Percentiles rank a stretch among this genome's conserved stretches.
These are phyloP conservation scores for Colletotrichum somersetense DNA, from an alignment of 2,329 filamentous ascomycete species.

Conservation along the genomic window DNA sequence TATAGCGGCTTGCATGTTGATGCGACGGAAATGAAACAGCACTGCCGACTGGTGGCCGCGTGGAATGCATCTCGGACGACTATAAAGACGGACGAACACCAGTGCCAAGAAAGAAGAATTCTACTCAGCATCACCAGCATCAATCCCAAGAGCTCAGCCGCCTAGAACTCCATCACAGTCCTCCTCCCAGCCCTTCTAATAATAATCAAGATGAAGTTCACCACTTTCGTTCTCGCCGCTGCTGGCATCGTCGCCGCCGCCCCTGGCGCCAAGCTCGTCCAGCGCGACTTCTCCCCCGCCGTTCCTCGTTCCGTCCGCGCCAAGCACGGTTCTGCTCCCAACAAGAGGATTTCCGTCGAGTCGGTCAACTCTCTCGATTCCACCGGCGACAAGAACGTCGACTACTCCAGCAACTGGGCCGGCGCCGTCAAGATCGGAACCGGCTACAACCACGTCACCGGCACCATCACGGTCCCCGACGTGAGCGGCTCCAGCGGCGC, in stretches of 20 bases:
- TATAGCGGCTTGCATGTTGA: slow-evolving; percentile 19
- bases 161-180: neutral
- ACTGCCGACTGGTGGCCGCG: neutral
- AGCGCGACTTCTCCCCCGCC: slow-evolving; percentile 32
- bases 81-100: slow-evolving; percentile 13
- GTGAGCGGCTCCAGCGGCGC: slow-evolving; percentile 41
- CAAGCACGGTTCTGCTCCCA: slow-evolving; percentile 40
- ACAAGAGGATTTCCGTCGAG: slow-evolving; percentile 34
- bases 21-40: neutral
- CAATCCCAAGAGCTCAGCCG: slow-evolving; percentile 4
- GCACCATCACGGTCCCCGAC: slow-evolving; percentile 48
- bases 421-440: slow-evolving; percentile 47
- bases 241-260: slow-evolving; percentile 42
- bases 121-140: slow-evolving; percentile 18
- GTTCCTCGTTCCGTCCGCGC: slow-evolving; percentile 12
- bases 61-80: neutral
- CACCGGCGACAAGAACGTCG: slow-evolving; percentile 29
- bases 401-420: slow-evolving; percentile 49
- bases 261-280: slow-evolving; percentile 30
- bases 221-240: slow-evolving; percentile 37
- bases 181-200: too few relatives aligned
- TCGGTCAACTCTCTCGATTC: slow-evolving; percentile 15
- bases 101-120: neutral
- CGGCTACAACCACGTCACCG: slow-evolving; percentile 47
- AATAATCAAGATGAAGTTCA: slow-evolving; percentile 37